Base-by-base conservation (phyloP, 1,284 basidiomycete species). In the Trametes sp. region DNA sequence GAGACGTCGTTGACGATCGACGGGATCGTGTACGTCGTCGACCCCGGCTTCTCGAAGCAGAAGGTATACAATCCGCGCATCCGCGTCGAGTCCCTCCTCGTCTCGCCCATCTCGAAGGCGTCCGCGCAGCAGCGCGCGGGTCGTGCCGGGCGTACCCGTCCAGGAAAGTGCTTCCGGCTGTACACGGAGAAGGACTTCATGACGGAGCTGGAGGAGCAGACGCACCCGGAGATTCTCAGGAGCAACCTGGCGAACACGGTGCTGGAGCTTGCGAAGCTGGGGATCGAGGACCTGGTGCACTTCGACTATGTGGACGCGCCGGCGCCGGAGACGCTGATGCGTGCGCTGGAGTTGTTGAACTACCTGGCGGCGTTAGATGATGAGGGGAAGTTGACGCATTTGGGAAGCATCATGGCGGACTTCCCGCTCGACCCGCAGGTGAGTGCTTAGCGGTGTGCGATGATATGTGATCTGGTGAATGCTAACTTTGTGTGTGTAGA, bases 111-210 rank as follows among this genome's bases (percentile, higher is more conserved):
- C 69, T 97, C 95, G 21, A 98, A 98, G 76, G 96, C 96, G 0
- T 95, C 92, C 1, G 97, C 97, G 5, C 94, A 97, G 77, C 97
- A 99, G 78, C 83, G 98, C 24, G 96, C 98, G 0, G 98, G 97
- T 61, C 94, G 98, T 76, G 97, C 97, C 0, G 97, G 98, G 26
- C 88, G 98, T 68, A 99, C 97, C 24, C 82, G 95, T 48, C 96
- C 97, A 0, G 98, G 98, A 26, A 98, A 98, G 76, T 98, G 97
- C 78, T 99, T 98, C 82, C 83, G 97, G 63, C 76, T 99, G 67
- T 99, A 98, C 76, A 99, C 97, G 0, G 97, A 98, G 78, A 95
- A 95, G 75, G 97, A 98, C 78, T 99, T 98, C 75, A 96, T 98
- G 84, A 87, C 84, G 63, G 93, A 96, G 80, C 82, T 99, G 54